phyloP scores from a whole-genome alignment of 2,329 filamentous ascomycete species.

The Colletotrichum viniferum region DNA sequence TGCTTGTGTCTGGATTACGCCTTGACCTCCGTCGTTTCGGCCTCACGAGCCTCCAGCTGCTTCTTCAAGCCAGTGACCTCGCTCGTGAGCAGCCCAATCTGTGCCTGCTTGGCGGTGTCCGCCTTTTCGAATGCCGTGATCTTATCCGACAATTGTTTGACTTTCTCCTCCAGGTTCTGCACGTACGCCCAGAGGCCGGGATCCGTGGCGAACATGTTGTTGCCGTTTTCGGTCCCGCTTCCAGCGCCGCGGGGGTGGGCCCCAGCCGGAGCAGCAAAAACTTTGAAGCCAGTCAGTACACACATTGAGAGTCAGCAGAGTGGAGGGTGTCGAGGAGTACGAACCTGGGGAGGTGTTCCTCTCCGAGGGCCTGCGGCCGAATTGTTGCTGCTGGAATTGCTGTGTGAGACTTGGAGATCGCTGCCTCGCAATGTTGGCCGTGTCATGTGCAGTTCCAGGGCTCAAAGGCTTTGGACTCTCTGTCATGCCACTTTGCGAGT shows the following conservation, averaged over 20 bases:
- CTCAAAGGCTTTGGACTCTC: constrained; percentile 88
- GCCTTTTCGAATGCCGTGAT: constrained; percentile 41
- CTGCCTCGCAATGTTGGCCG: constrained; percentile 55
- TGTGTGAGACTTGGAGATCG: constrained; percentile 70
- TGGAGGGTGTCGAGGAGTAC: background rate
- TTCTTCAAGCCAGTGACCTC: constrained; percentile 37
- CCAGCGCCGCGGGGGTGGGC: constrained; percentile 42
- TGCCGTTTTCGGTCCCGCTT: constrained; percentile 63
- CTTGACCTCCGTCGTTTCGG: constrained; percentile 5
- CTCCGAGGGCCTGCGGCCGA: constrained; percentile 60
- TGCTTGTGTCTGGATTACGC: constrained; percentile 5
- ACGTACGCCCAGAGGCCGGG: constrained; percentile 75
- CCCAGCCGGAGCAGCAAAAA: constrained; percentile 14
- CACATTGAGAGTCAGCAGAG: background rate
- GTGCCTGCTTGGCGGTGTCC: constrained; percentile 41
- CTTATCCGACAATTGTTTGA: constrained; percentile 50
- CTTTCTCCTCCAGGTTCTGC: constrained; percentile 68
- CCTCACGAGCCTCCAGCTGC: constrained; percentile 30
- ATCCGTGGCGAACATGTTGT: constrained; percentile 69
- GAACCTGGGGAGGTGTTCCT: constrained; percentile 52
- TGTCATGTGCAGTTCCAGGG: constrained; percentile 61
- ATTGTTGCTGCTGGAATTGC: constrained; percentile 69
- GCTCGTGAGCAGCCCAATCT: constrained; percentile 37
- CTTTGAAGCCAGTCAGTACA: background rate
- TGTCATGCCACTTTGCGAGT: constrained; percentile 75